phyloP scores from a whole-genome alignment of 495 filamentous ascomycete genomes.

The Bombardia bombarda region DNA sequence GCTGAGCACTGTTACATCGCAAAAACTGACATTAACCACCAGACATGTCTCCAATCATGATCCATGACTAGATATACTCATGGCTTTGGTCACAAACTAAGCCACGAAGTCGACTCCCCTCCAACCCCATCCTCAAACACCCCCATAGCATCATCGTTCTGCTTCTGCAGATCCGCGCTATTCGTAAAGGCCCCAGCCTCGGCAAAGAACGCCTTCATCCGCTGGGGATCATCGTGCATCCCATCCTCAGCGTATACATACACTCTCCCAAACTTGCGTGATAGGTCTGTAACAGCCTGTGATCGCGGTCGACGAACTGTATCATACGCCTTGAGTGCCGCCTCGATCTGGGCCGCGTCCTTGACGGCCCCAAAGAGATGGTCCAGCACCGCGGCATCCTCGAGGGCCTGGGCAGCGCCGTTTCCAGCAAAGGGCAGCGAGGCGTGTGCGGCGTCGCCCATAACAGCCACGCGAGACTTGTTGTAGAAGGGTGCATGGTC shows the following conservation, averaged over 20 bases:
- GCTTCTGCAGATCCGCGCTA: conserved; percentile 21
- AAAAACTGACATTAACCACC: too few relatives aligned
- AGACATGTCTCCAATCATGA: too few relatives aligned
- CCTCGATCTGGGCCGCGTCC: conserved; percentile 5
- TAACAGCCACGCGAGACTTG: conserved; percentile 37
- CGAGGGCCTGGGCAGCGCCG: conserved; percentile 54
- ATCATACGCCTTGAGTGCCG: conserved; percentile 23
- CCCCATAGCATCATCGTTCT: conserved; percentile 19
- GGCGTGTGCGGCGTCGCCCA: conserved; percentile 55
- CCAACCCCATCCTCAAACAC: neutral
- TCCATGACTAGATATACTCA: too few relatives aligned
- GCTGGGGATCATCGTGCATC: conserved; percentile 26
- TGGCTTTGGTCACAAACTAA: too few relatives aligned
- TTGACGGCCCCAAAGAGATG: conserved; percentile 20
- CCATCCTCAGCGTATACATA: conserved; percentile 24
- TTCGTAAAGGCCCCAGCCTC: conserved; percentile 24
- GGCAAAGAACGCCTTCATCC: conserved; percentile 21
- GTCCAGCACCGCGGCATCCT: conserved; percentile 45
- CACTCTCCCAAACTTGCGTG: conserved; percentile 23
- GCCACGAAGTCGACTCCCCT: neutral
- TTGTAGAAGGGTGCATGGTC: conserved; percentile 44
- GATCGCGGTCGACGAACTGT: conserved; percentile 19
- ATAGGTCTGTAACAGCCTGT: conserved; percentile 24
- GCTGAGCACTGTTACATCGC: too few relatives aligned
- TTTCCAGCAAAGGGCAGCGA: conserved; percentile 49